Evolutionary conservation across 768 basidiomycete species (phyloP), one percentile per base, ranked within the genome.

Genomic region (Botryobasidium botryosum): DNA sequence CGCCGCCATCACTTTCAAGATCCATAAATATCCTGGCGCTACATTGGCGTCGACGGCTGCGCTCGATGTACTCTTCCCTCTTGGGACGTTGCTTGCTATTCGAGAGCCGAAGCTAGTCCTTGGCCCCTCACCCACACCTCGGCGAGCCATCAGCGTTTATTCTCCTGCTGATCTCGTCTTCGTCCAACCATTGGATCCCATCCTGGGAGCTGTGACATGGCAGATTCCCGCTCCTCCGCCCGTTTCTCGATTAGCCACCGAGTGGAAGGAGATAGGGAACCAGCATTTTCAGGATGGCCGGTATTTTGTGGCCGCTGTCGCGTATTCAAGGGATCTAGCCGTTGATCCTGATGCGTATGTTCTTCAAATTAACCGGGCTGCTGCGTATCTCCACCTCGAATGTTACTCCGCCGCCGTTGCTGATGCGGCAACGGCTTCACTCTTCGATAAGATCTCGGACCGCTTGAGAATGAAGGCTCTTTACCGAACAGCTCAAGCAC

Each of bases 141-240:
- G n/a, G n/a, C n/a, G n/a, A n/a, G 44, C 56, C 17, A 32, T 64
- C 21, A 54, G 59, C 4, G 52, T 62, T 25, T 57, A 63, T 32
- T 57, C 57, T 13, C 60, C 61, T 1, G 50, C 57, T 2, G 59
- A 62, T 47, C 44, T 62, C 26, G 38, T 51, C 4, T 53, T 58
- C 42, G 26, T 59, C 4, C 44, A 40, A 1, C 40, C 47, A 5
- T 23, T 39, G 12, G 46, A 51, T 27, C 45, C 35, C 6, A 27
- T 55, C 13, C 23, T 59, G 17, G 35, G 2, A 15, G 28, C 29
- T 5, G 26, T 48, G 5, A 6, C 15, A 28, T 50, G 51, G 52
- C 24, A 17, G 28, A 31, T 35, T 7, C 40, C 28, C 3, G 3
- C 15, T 15, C 37, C 7, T 6, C 2, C 35, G 6, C 18, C n/a